Base-by-base conservation (phyloP, 768 basidiomycete species). In the Leccinellum rugosiceps region DNA sequence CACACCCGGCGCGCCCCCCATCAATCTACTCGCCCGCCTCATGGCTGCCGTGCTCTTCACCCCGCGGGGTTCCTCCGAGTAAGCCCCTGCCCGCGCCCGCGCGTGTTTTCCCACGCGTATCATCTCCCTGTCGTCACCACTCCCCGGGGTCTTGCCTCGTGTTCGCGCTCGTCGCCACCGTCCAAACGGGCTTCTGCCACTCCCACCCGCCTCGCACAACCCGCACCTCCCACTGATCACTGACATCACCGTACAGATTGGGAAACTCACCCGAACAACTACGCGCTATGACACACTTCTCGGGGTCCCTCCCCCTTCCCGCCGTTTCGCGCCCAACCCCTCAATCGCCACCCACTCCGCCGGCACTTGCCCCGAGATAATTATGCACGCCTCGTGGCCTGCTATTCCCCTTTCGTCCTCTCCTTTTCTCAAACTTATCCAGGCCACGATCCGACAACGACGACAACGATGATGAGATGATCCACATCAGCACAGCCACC, bases 81-180 rank as follows among this genome's bases (percentile, higher is more conserved):
- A 15, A 13, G 11, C 14, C 13, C 15, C 47, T 28, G 26, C 25
- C 14, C 14, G 47, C 48, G 21, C 23, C 57, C 35, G 48, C 62
- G 41, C 67, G 41, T 63, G 56, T 60, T 52, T 60, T 63, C 62
- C 59, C 64, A 63, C 43, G 58, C 38, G 31, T 53, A 41, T 35
- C 15, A 35, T 17, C 35, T 35, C 35, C 35, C 35, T 47, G 57
- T 59, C 62, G 67, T 61, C 55, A 66, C 9, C 32, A 2, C n/a
- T 0, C 6, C 32, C 38, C 64, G 69, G 67, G 65, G 62, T 60
- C 8, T 51, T 58, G 70, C 68, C 68, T 70, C 68, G 70, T 70
- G 68, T 70, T 65, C 63, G 70, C 68, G 70, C 65, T 67, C 60
- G 51, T 49, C 35, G 35, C 35, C 35, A 38, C 35, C 35, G 35